phyloP scores from a whole-genome alignment of 2,329 filamentous ascomycete genomes.

The Clathrospora elynae region DNA sequence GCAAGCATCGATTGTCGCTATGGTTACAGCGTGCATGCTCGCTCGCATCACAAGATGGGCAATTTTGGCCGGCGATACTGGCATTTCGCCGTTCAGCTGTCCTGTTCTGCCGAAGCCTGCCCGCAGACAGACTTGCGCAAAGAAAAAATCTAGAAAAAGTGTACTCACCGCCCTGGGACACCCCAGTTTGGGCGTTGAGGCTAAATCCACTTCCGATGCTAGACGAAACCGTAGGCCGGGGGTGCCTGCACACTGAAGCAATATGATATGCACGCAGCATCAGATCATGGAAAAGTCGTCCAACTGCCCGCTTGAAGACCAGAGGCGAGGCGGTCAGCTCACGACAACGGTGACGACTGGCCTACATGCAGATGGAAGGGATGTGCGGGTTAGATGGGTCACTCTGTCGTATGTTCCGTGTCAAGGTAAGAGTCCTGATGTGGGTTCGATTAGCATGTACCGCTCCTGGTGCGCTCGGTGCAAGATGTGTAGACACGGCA shows the following conservation, averaged over 20 bases:
- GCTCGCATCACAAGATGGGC: background rate
- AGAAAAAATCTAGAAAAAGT: conserved; percentile 32
- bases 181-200: conserved; percentile 34
- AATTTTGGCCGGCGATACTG: background rate
- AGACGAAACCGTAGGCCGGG: conserved; percentile 31
- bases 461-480: conserved; percentile 11
- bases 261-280: conserved; percentile 43
- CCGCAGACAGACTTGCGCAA: conserved; percentile 21
- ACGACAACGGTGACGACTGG: conserved; percentile 26
- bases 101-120: conserved; percentile 22
- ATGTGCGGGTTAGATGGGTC: conserved; percentile 19
- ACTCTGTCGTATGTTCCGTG: conserved; percentile 16
- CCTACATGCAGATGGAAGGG: conserved; percentile 22
- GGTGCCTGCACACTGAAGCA: conserved; percentile 31
- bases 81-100: conserved; percentile 6
- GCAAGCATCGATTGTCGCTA: background rate
- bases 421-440: conserved; percentile 10
- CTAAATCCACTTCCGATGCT: conserved; percentile 35
- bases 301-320: conserved; percentile 23
- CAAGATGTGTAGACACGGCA: conserved; percentile 10
- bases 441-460: conserved; percentile 9
- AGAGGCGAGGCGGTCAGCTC: conserved; percentile 40
- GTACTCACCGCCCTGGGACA: conserved; percentile 40
- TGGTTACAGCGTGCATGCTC: no score
- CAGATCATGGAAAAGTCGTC: conserved; percentile 34